Evolutionary conservation across 164 flowering plant species (phyloP), one percentile per base, ranked within the genome.

Genomic region (Piper longum): DNA sequence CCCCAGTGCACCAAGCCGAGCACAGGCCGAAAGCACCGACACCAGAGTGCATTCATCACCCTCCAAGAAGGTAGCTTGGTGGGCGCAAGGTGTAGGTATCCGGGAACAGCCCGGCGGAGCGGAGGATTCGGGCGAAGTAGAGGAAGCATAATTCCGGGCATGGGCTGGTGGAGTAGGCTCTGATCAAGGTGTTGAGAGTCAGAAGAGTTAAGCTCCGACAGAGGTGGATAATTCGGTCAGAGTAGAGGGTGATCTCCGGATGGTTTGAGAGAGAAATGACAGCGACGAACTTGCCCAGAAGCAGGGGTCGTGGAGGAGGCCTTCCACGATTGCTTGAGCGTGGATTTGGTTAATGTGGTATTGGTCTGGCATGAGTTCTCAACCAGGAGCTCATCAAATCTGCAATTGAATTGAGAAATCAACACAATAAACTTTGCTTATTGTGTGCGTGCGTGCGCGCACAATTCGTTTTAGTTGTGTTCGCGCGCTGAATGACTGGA

Each of bases 41-140:
- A 26, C 36, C 36, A 26, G 36, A 26, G 1, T 26, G 36, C 36
- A 26, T 26, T 26, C 36, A 26, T 26, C 36, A 26, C 36, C 36
- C 36, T 26, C 36, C 36, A 81, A 41, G 77, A 80, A 82, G 26
- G 70, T 82, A 67, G n/a, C n/a, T n/a, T n/a, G n/a, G n/a, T n/a
- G n/a, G n/a, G n/a, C n/a, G n/a, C n/a, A 82, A 75, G 5, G 85
- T 82, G 73, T 75, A 82, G 62, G 81, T 78, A 63, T 83, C 84
- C 13, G 85, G 85, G 36, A 57, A 19, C 36, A 57, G 59, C 61
- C 4, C 73, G 48, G 44, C 60, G 40, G 77, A 73, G 5, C 43
- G 72, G 17, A 76, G 73, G 52, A 78, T 77, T 45, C 54, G 71
- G n/a, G 51, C 62, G 58, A 73, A 81, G 59, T 73, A 75, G 2